These are phyloP conservation scores for Hygrophorus pudorinus DNA, from an alignment of 768 basidiomycete species.

Conservation along the genomic window DNA sequence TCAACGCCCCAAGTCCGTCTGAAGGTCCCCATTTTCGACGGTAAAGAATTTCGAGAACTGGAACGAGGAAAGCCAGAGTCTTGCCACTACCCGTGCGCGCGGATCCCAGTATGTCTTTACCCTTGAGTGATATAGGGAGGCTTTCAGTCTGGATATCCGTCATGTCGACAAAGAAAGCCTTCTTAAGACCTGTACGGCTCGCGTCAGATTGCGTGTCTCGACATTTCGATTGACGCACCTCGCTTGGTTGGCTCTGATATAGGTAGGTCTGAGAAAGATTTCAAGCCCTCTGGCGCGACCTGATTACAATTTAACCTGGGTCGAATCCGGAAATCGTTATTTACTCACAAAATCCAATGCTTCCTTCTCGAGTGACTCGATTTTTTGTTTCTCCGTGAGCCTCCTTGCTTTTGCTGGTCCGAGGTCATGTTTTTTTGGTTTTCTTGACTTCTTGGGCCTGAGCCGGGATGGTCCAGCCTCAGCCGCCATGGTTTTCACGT, in stretches of 20 bases:
- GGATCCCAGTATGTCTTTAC: conserved; percentile 93
- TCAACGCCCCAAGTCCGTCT: conserved; percentile 85
- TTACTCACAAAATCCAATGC: conserved; percentile 30
- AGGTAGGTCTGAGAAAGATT: conserved; percentile 64
- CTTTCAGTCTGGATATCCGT: conserved; percentile 90
- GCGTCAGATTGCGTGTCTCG: neutral
- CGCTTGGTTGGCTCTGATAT: conserved; percentile 68
- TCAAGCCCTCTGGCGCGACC: conserved; percentile 42
- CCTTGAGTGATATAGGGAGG: conserved; percentile 84
- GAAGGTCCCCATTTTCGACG: conserved; percentile 88
- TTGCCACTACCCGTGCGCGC: conserved; percentile 95
- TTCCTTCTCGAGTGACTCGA: conserved; percentile 23
- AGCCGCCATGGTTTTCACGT: neutral
- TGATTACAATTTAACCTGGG: conserved; percentile 19
- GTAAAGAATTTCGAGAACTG: conserved; percentile 83
- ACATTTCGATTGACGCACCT: conserved; percentile 29
- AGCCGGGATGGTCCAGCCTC: conserved; percentile 10
- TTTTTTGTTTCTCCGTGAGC: conserved; percentile 24
- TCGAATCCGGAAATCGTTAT: neutral
- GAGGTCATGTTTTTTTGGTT: neutral
- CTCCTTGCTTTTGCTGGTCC: conserved; percentile 19
- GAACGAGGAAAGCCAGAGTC: conserved; percentile 92
- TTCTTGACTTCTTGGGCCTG: conserved; percentile 3
- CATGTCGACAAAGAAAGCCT: conserved; percentile 77
- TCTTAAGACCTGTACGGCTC: conserved; percentile 58